Percentiles rank a stretch among this genome's conserved stretches.
These are phyloP conservation scores for Phytopythium cucurbitacearum DNA, from an alignment of 352 stramenopile genomes.

Conservation along the genomic window DNA sequence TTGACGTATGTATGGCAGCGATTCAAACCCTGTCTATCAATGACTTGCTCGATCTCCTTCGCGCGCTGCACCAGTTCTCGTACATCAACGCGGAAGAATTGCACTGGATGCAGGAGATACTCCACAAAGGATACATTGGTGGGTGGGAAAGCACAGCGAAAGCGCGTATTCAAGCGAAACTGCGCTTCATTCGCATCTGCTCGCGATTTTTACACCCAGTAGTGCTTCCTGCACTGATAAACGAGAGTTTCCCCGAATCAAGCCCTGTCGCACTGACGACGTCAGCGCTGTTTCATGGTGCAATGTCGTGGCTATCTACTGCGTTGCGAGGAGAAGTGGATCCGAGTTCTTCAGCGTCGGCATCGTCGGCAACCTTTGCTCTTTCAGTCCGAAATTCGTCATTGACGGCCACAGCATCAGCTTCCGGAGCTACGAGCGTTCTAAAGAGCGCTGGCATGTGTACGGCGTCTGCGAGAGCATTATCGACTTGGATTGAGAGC, in stretches of 20 bases:
- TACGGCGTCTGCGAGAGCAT: constrained; percentile 39
- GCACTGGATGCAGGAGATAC: constrained; percentile 64
- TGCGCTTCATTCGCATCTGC: constrained; percentile 74
- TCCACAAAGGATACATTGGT: constrained; percentile 79
- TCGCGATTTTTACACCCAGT: constrained; percentile 63
- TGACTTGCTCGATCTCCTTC: constrained; percentile 54
- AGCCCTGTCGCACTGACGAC: constrained; percentile 45
- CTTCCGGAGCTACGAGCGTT: constrained; percentile 42
- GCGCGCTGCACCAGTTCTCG: constrained; percentile 55
- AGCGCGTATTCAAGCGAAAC: constrained; percentile 51
- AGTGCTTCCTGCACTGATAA: constrained; percentile 56
- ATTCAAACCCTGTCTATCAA: constrained; percentile 67
- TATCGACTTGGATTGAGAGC: constrained; percentile 51
- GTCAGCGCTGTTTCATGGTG: constrained; percentile 48
- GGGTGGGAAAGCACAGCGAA: constrained; percentile 74
- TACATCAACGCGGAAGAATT: constrained; percentile 76
- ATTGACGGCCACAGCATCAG: constrained; percentile 26
- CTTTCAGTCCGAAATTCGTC: constrained; percentile 49
- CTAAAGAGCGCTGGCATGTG: constrained; percentile 35
- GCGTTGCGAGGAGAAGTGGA: constrained; percentile 34
- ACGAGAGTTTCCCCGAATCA: constrained; percentile 48
- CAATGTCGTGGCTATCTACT: constrained; percentile 58
- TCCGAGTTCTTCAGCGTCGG: constrained; percentile 24
- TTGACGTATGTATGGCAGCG: constrained; percentile 67
- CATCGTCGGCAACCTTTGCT: constrained; percentile 33